A percentile compares a stretch with the other conserved stretches of the same genome.
These are phyloP conservation scores for Hyphodiscus sp. DNA, from an alignment of 2,329 filamentous ascomycete species.

Conservation along the genomic window DNA sequence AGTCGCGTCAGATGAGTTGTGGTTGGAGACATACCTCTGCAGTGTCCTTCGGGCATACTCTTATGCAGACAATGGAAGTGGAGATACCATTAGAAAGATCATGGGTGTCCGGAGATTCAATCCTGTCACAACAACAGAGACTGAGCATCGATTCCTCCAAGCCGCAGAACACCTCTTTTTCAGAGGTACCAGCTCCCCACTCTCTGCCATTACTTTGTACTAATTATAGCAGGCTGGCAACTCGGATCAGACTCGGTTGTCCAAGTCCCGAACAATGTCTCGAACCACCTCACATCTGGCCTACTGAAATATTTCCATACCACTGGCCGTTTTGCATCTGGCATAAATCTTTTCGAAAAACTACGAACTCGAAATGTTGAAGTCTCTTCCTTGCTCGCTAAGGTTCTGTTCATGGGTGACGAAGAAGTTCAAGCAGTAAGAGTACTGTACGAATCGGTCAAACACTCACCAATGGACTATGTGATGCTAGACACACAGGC, in stretches of 20 bases:
- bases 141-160: conserved; percentile 91
- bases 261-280: conserved; percentile 93
- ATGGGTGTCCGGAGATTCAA: conserved; percentile 97
- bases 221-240: conserved; percentile 65
- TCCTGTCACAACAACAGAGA: conserved; percentile 95
- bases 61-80: conserved; percentile 92
- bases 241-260: conserved; percentile 94
- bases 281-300: conserved; percentile 91
- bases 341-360: conserved; percentile 97
- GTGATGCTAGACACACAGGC: conserved; percentile 93
- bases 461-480: conserved; percentile 95
- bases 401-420: conserved; percentile 87
- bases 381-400: conserved; percentile 85
- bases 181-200: conserved; percentile 50
- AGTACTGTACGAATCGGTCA: conserved; percentile 78
- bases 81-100: conserved; percentile 92
- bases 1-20: conserved; percentile 86
- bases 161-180: conserved; percentile 95
- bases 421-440: conserved; percentile 95
- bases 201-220: neutral
- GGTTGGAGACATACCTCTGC: conserved; percentile 96
- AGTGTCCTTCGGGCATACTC: conserved; percentile 91
- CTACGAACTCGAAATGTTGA: conserved; percentile 84
- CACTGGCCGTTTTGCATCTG: conserved; percentile 87
- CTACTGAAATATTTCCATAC: conserved; percentile 92